Evolutionary conservation across 495 filamentous ascomycete species (phyloP).

Genomic region (Aspergillus nidulans): DNA sequence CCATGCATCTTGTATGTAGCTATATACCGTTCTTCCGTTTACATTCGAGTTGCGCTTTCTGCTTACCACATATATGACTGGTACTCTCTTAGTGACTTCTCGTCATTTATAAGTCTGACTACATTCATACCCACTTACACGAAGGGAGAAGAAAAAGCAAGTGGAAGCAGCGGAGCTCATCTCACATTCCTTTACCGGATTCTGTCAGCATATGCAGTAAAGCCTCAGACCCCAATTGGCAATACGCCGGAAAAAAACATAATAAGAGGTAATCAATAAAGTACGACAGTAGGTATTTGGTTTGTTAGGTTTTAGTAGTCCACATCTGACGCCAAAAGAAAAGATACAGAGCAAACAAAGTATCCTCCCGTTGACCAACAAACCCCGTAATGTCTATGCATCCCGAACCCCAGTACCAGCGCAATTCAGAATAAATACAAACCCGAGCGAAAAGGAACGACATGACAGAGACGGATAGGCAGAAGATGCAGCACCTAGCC

Average conservation of each 20-base stretch:
- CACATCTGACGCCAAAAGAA: not conserved
- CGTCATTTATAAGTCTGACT: no score
- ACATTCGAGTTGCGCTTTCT: not conserved
- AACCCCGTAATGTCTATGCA: not conserved
- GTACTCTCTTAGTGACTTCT: no score
- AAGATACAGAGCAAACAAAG: not conserved
- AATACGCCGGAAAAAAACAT: no score
- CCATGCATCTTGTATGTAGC: slow-evolving; percentile 6
- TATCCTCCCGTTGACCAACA: no score
- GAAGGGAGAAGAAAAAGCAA: no score
- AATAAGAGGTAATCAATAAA: no score
- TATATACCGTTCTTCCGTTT: slow-evolving; percentile 2
- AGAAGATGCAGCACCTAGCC: slow-evolving; percentile 49
- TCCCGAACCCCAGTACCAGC: not conserved
- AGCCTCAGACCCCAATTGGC: no score
- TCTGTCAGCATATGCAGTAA: no score
- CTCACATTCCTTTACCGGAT: no score
- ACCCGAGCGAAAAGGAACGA: not conserved
- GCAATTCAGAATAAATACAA: not conserved
- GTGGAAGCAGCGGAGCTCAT: no score
- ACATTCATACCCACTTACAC: no score
- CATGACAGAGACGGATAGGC: not conserved
- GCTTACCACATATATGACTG: no score
- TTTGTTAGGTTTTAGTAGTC: not conserved
- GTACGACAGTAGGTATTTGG: not conserved